Evolutionary conservation across 306 rosid genomes (phyloP).

Genomic region (Abrus pulchellus): DNA sequence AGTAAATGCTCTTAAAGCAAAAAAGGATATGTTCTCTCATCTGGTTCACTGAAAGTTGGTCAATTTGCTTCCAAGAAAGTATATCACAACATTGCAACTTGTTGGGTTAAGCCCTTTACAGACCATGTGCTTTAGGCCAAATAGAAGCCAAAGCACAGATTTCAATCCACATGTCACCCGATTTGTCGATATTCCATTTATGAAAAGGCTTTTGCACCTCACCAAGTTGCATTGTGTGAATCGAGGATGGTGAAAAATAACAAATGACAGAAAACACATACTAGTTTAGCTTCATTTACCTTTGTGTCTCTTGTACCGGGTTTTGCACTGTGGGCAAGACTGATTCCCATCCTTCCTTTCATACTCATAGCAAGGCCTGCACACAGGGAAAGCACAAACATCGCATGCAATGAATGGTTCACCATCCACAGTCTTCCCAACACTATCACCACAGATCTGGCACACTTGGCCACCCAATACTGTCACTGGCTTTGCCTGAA

Average conservation of each 20-base stretch:
- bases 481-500: constrained; percentile 70
- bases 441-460: constrained; percentile 86
- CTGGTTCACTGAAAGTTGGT: background rate
- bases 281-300: constrained; percentile 53
- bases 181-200: background rate
- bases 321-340: constrained; percentile 97
- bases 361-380: constrained; percentile 95
- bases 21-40: background rate
- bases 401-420: constrained; percentile 84
- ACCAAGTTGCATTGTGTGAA: background rate
- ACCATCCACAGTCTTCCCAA: constrained; percentile 83
- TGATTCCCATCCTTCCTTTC: constrained; percentile 97
- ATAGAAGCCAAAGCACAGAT: background rate
- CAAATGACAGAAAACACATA: background rate
- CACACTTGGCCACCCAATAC: constrained; percentile 73
- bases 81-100: background rate
- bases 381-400: constrained; percentile 87
- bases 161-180: constrained; percentile 7
- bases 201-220: background rate
- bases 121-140: background rate
- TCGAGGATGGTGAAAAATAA: constrained; percentile 20
- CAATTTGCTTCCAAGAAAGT: background rate
- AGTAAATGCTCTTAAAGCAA: constrained; percentile 12
- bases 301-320: constrained; percentile 88
- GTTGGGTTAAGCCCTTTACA: background rate